Base-by-base conservation (phyloP, 1,284 basidiomycete species). In the Puccinia polysora region DNA sequence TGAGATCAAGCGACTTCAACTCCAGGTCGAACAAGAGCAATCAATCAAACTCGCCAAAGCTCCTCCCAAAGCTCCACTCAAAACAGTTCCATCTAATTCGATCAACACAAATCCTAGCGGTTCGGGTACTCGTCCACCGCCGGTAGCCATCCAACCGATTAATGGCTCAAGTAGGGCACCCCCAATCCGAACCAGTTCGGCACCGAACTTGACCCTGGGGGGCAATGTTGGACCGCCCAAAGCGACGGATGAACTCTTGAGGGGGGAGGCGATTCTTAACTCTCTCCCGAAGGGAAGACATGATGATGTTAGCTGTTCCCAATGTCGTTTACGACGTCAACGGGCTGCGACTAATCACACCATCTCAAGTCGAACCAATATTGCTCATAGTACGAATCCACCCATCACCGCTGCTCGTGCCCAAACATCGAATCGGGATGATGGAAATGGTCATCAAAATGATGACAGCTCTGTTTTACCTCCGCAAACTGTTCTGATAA, bases 211-310 rank as follows among this genome's bases (percentile, higher is more conserved):
- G 36, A 67, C 28, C 8, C 38, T 55, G 2, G 47, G 28, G 12
- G 55, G 56, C 12, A 53, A 23, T 8, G n/a, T 18, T 10, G n/a
- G 15, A 28, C 56, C 60, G 4, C 15, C 36, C 8, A 59, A 45
- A 56, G 58, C 60, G 2, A 52, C 38, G 3, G 58, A 72, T 12
- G 69, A 72, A 15, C 30, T 72, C 25, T 52, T 30, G 23, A 50
- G 69, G 25, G 69, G 56, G 12, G 69, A 72, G 40, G 60, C 69
- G 8, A 72, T 72, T 23, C 18, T 72, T 10, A 63, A 72, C 38
- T 62, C 47, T 32, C 32, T 72, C 1, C 69, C 69, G 4, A 52
- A 55, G 28, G 43, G 36, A 15, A 34, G 34, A 1, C 69, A 72
- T 62, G 69, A 72, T 49, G 49, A 72, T 43, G 52, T 43, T 12